A percentile compares a stretch with the other conserved stretches of the same genome.
These are phyloP conservation scores for Zhuliangozyma parablackwelliae DNA, from an alignment of 1,139 yeast genomes.

Conservation along the genomic window DNA sequence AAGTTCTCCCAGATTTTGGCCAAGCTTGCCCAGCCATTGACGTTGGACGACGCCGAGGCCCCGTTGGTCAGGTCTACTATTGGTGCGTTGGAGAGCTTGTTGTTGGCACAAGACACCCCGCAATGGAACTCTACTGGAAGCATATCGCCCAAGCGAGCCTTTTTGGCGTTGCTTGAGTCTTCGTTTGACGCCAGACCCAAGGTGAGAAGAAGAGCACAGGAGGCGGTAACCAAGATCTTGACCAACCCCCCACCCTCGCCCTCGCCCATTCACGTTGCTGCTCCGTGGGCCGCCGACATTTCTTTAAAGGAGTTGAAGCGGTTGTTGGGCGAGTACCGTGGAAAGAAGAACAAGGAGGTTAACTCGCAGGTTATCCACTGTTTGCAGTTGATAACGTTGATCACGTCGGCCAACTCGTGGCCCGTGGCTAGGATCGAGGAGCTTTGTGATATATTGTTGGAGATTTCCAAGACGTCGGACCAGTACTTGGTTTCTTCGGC, in stretches of 20 bases:
- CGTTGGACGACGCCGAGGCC: constrained; percentile 71
- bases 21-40: constrained; percentile 76
- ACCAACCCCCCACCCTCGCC: constrained; percentile 80
- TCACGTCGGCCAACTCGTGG: constrained; percentile 78
- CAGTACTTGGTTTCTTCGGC: constrained; percentile 79
- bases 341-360: constrained; percentile 33
- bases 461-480: constrained; percentile 76
- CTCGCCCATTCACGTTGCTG: constrained; percentile 70
- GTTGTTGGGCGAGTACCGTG: constrained; percentile 27
- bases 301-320: constrained; percentile 52
- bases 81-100: constrained; percentile 77
- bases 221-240: constrained; percentile 65
- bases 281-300: constrained; percentile 63
- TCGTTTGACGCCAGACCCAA: constrained; percentile 90
- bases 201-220: constrained; percentile 92
- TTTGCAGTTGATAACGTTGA: constrained; percentile 66
- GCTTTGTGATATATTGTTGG: constrained; percentile 71
- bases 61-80: constrained; percentile 78
- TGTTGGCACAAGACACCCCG: constrained; percentile 74
- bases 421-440: constrained; percentile 65
- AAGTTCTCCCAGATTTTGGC: constrained; percentile 76
- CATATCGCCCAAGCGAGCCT: constrained; percentile 77
- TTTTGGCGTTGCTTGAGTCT: constrained; percentile 74
- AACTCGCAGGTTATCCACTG: constrained; percentile 67
- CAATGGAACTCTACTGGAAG: constrained; percentile 60